Evolutionary conservation across 208 protist species (phyloP).

Genomic region (Crithidia thermophila): DNA sequence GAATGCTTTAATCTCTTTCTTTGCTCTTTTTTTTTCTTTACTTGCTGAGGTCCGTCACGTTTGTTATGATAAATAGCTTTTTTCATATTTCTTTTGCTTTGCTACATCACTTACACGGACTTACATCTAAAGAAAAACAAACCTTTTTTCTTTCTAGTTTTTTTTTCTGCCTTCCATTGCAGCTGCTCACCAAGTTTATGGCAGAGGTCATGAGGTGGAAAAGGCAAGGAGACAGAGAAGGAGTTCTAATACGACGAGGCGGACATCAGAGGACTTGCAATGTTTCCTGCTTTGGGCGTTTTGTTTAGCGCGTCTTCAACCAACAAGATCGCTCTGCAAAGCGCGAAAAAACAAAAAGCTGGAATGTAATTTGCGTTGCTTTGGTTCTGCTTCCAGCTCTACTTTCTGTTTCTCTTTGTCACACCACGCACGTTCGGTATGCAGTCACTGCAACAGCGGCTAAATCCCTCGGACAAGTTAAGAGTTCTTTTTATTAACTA

Average conservation of each 20-base stretch:
- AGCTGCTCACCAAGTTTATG: no score
- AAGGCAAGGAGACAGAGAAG: no score
- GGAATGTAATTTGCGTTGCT: neutral
- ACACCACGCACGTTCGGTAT: no score
- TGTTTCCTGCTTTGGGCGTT: neutral
- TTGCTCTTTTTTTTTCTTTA: neutral
- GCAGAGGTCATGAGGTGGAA: no score
- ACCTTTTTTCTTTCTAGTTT: neutral
- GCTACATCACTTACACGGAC: neutral
- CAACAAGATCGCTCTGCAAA: neutral
- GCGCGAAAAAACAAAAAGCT: neutral
- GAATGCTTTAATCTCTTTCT: neutral
- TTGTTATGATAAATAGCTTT: neutral
- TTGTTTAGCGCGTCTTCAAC: neutral
- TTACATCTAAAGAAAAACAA: conserved; percentile 4
- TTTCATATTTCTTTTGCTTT: conserved; percentile 5
- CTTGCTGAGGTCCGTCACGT: neutral
- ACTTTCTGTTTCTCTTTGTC: conserved; percentile 4
- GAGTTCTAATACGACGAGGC: no score
- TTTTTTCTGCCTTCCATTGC: neutral
- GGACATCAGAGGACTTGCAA: neutral
- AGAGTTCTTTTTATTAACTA: no score
- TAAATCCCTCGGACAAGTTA: no score
- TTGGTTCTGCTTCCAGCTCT: neutral
- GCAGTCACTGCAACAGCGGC: no score